Evolutionary conservation across 192 early-diverging fungal species (phyloP).

Genomic region (Lunasporangiospora selenospora): DNA sequence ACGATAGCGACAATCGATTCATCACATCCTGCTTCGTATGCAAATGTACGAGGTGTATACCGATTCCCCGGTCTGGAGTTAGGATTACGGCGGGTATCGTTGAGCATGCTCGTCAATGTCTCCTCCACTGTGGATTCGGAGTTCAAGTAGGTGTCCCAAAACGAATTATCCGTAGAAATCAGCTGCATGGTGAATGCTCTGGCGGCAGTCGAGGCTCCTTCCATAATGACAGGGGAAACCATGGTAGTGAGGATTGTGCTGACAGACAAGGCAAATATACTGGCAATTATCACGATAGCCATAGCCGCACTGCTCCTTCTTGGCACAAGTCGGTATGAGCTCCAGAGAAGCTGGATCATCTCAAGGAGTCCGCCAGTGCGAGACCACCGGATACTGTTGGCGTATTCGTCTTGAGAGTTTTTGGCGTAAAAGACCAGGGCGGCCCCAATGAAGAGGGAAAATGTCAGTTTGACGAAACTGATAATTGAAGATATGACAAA

Average conservation of each 20-base stretch:
- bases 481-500: background rate
- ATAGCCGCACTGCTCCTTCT: background rate
- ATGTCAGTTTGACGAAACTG: background rate
- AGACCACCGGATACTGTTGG: constrained; percentile 18
- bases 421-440: background rate
- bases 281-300: background rate
- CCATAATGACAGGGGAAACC: background rate
- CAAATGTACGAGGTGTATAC: background rate
- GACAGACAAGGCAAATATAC: background rate
- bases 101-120: background rate
- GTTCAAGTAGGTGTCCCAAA: background rate
- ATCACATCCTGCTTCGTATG: background rate
- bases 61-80: background rate
- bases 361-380: constrained; percentile 7
- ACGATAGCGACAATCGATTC: background rate
- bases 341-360: background rate
- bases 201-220: background rate
- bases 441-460: constrained; percentile 5
- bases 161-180: background rate
- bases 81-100: background rate
- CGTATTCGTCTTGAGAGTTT: background rate
- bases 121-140: background rate
- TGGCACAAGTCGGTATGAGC: background rate
- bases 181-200: background rate
- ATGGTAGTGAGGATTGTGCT: background rate